A percentile compares a stretch with the other conserved stretches of the same genome.
phyloP scores from a whole-genome alignment of 176 grass and related monocot species.

The Cenchrus fungigraminus region DNA sequence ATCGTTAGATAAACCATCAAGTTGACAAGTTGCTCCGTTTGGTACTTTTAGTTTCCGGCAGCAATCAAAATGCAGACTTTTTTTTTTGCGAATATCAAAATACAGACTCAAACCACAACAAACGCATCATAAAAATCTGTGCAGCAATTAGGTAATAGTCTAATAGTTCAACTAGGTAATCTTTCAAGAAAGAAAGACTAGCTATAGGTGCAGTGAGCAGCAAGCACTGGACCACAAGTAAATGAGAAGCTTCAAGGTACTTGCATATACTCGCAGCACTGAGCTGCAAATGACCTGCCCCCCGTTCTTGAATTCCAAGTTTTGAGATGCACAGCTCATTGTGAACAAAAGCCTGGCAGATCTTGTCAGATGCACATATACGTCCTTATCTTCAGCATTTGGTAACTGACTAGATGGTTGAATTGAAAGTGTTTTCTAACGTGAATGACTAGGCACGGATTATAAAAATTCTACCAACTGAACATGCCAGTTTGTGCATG shows the following conservation, averaged over 20 bases:
- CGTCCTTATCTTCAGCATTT: conserved; percentile 36
- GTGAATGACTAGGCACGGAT: not conserved
- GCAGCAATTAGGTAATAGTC: not conserved
- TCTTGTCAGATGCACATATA: not conserved
- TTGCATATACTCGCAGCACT: conserved; percentile 22
- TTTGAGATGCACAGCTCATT: conserved; percentile 40
- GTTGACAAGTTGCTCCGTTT: conserved; percentile 8
- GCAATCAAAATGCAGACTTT: conserved; percentile 7
- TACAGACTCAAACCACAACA: not conserved
- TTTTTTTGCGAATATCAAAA: not conserved
- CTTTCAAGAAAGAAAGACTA: not conserved
- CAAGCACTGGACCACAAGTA: conserved; percentile 12
- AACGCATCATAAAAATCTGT: conserved; percentile 9
- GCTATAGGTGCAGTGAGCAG: conserved; percentile 13
- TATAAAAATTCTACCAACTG: not conserved
- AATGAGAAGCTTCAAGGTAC: conserved; percentile 48
- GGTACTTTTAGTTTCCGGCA: conserved; percentile 15
- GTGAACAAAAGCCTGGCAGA: conserved; percentile 15
- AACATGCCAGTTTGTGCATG: conserved; percentile 15
- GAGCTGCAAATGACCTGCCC: conserved; percentile 33
- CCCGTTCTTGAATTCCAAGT: conserved; percentile 30
- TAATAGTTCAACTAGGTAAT: not conserved
- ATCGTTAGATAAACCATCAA: not conserved
- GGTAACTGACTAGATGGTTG: not conserved
- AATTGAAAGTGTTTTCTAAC: conserved; percentile 4